Base-by-base conservation (phyloP, 768 basidiomycete genomes). In the Leccinum variicolor region DNA sequence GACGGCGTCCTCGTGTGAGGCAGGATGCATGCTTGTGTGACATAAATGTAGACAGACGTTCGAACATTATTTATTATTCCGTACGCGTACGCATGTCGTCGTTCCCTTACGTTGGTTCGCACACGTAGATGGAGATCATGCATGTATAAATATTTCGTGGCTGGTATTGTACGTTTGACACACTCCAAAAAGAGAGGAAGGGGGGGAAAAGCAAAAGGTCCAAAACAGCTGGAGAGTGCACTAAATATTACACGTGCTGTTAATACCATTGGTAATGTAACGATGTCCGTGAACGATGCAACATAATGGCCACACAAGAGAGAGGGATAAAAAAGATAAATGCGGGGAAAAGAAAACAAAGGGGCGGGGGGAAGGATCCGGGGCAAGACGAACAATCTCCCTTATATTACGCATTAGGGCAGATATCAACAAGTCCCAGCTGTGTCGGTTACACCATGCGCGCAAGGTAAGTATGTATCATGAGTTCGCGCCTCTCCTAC, bases 211-310 rank as follows among this genome's bases (percentile, higher is more conserved):
- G 14, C 21, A 53, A 39, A 11, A 2, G 66, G 66, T 58, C 55
- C 69, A 66, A 68, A 57, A 66, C 49, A 57, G 61, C 51, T 53
- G 57, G 46, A n/a, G 21, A 52, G 57, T 66, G 59, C 50, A 61
- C 54, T 62, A 63, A 53, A 61, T 58, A 71, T 62, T 73, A 74
- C 68, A 73, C 50, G 52, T 66, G 71, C 63, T 50, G 53, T 56
- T 51, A 63, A 53, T 63, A 58, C 55, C 51, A 26, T 52, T 25
- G 63, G 61, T 72, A 71, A 59, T 47, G 54, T 74, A 72, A 46
- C 28, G 52, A 61, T 29, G 59, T 64, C 56, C 58, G 34, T 65
- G 55, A 49, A 56, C 57, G 51, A 72, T 67, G 61, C 60, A 55
- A 58, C 58, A 59, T 53, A 34, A 57, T 47, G 43, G 57, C 52